Conservation (phyloP, 805 yeast genomes). For the Geotrichum ghanense region DNA sequence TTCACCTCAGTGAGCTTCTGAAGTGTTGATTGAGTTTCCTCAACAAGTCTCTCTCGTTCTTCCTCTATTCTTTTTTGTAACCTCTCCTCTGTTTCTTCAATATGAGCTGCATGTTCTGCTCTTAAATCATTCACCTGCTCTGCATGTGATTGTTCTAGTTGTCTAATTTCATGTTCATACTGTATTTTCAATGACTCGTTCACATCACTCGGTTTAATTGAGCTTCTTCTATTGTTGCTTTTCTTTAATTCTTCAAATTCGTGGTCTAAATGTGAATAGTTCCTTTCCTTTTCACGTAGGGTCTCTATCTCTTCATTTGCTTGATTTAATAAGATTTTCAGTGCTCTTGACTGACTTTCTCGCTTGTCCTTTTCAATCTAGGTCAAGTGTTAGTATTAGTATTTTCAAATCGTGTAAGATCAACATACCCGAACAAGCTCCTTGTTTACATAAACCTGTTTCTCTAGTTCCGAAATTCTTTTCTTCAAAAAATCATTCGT, state of each 20-base stretch:
- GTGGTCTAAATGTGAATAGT: background rate
- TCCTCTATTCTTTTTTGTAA: background rate
- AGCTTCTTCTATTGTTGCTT: background rate
- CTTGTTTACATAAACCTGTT: background rate
- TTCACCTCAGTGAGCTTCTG: background rate
- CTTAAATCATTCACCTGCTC: background rate
- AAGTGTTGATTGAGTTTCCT: background rate
- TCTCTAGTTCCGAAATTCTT: background rate
- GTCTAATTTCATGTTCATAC: background rate
- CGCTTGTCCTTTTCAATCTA: slow-evolving; percentile 1
- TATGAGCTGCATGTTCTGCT: background rate
- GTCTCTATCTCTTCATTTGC: background rate
- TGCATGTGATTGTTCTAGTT: background rate
- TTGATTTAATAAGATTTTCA: background rate
- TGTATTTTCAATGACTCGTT: background rate
- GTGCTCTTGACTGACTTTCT: background rate
- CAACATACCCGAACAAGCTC: background rate
- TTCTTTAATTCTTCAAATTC: background rate
- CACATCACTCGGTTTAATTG: background rate
- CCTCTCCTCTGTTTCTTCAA: background rate
- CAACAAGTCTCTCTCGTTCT: background rate
- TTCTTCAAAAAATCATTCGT: no score
- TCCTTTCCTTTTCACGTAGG: background rate
- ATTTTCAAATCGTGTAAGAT: background rate
- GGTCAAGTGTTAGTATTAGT: background rate